Evolutionary conservation across 2,329 filamentous ascomycete genomes (phyloP).

Genomic region (Xylariaceae sp.): DNA sequence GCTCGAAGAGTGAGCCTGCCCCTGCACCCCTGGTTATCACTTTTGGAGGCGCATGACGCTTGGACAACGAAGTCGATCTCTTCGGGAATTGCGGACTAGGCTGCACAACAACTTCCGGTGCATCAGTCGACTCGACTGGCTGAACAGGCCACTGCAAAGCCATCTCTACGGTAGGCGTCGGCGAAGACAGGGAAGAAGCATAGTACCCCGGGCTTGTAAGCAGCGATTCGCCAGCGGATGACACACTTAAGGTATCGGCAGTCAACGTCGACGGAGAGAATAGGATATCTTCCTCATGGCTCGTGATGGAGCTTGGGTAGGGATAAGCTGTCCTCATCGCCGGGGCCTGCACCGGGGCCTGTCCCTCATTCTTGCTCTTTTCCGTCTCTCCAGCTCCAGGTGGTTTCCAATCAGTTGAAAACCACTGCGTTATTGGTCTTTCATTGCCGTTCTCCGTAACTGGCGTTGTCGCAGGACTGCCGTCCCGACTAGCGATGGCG

Average conservation of each 20-base stretch:
- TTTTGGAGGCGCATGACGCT: background rate
- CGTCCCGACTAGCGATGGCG: constrained; percentile 6
- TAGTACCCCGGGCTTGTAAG: background rate
- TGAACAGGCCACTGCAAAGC: background rate
- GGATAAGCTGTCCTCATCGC: constrained; percentile 2
- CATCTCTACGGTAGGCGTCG: background rate
- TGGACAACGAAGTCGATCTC: constrained; percentile 14
- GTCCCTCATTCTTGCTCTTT: constrained; percentile 6
- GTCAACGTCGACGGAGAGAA: constrained; percentile 6
- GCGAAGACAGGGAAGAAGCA: constrained; percentile 6
- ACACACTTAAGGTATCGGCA: background rate
- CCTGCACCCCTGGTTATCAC: background rate
- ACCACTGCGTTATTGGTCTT: constrained; percentile 18
- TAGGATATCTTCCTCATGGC: constrained; percentile 3
- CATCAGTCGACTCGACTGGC: no score
- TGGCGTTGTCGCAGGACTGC: background rate
- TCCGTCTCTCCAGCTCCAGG: background rate
- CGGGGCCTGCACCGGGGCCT: background rate
- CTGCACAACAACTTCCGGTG: no score
- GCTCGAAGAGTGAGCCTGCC: background rate
- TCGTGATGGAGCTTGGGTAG: background rate
- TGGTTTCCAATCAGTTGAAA: constrained; percentile 4
- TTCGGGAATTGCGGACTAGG: constrained; percentile 8
- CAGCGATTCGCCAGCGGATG: background rate
- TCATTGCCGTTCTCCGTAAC: constrained; percentile 3